Base-by-base conservation (phyloP, 108 stramenopile species). In the Aureococcus anophagefferens region DNA sequence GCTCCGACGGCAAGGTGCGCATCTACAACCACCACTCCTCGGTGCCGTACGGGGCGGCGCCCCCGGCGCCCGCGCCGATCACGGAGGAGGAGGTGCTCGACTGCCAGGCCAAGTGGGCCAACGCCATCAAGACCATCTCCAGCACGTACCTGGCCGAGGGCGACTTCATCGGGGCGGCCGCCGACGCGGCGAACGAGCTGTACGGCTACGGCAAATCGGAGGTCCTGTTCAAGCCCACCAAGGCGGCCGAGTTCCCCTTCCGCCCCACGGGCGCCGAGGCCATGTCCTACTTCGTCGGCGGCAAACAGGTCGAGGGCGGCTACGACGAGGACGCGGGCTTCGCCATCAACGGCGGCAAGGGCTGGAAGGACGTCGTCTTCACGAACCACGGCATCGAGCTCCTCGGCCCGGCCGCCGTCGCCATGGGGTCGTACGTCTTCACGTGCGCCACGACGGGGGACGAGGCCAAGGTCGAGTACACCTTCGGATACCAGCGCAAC, bases 341-440 rank as follows among this genome's bases (percentile, higher is more conserved):
- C 68, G 68, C 66, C 66, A 66, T 66, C 30, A 66, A 66, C 66
- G 66, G 66, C 31, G 66, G 66, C 66, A 66, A 66, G 40, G 68
- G 68, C n/a, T 68, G 68, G 68, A 18, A 17, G 29, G 37, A 68
- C 11, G 36, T 40, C 40, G 68, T 46, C 28, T 68, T 68, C 68
- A 46, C 36, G 36, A 68, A 68, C 68, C 68, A 68, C 37, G 40
- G 13, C 28, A 30, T 68, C 37, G 68, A 30, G 35, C 36, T 46
- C n/a, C 21, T 40, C 40, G 68, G 68, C 28, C 25, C 29, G 16
- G 30, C 25, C 18, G 68, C 68, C 40, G 30, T 68, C 14, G 68
- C 68, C 18, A 68, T 68, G 68, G 68, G 68, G 5, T 29, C 36
- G 5, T 68, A 68, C 68, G 16, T 45, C 33, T 68, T 68, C 68